A percentile compares a stretch with the other conserved stretches of the same genome.
Evolutionary conservation across 2,329 filamentous ascomycete species (phyloP).

Genomic region (Pezicula carpinea): DNA sequence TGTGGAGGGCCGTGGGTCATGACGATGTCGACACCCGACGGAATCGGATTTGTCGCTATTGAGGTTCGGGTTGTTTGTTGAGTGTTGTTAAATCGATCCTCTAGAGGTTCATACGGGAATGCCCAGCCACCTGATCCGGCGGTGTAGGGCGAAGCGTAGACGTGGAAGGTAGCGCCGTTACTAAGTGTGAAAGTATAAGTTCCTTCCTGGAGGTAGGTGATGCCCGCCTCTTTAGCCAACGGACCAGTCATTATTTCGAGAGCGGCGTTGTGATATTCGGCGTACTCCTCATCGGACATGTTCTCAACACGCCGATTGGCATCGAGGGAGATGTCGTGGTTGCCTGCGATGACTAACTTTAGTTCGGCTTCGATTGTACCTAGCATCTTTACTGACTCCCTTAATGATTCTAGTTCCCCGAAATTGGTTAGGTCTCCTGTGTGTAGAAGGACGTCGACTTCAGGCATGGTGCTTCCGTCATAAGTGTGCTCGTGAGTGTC

Average conservation of each 20-base stretch:
- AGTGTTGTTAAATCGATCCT: conserved; percentile 15
- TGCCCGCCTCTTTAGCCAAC: conserved; percentile 12
- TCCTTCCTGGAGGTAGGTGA: conserved; percentile 23
- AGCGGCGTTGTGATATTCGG: conserved; percentile 5
- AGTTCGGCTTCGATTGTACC: conserved; percentile 44
- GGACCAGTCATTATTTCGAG: conserved; percentile 10
- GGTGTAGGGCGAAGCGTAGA: conserved; percentile 23
- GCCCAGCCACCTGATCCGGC: conserved; percentile 17
- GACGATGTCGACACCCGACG: conserved; percentile 27
- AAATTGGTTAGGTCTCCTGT: conserved; percentile 34
- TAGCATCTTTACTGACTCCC: conserved; percentile 20
- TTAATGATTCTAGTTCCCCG: conserved; percentile 21
- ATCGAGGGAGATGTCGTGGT: conserved; percentile 42
- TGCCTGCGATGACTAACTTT: conserved; percentile 58
- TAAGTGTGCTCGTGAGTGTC: conserved; percentile 19
- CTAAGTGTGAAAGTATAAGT: conserved; percentile 18
- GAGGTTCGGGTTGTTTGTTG: conserved; percentile 2
- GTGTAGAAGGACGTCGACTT: conserved; percentile 33
- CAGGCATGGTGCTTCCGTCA: conserved; percentile 12
- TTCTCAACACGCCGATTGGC: too few relatives aligned
- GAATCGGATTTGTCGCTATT: conserved; percentile 7
- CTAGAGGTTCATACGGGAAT: conserved; percentile 16
- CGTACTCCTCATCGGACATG: conserved; percentile 15
- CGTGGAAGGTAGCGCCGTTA: conserved; percentile 16
- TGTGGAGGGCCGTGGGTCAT: conserved; percentile 35